A percentile compares a stretch with the other conserved stretches of the same genome.
These are phyloP conservation scores for Yarrowia yakushimensis DNA, from an alignment of 805 yeast species.

Conservation along the genomic window DNA sequence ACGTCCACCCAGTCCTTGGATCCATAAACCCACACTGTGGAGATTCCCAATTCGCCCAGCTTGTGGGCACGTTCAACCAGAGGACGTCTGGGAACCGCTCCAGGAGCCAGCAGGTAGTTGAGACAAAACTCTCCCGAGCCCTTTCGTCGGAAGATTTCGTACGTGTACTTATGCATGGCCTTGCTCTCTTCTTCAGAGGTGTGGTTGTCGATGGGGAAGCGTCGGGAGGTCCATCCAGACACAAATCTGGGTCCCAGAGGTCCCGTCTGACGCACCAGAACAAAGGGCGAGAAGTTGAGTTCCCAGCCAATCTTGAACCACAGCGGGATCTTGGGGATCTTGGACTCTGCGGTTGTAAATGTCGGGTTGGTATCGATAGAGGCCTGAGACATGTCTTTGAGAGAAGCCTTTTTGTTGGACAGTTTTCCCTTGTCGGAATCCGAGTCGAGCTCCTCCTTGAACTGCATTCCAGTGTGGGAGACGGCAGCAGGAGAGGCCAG, in stretches of 20 bases:
- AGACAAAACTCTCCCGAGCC: slow-evolving; percentile 95
- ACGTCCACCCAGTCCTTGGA: slow-evolving; percentile 66
- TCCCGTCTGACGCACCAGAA: slow-evolving; percentile 71
- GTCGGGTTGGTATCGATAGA: slow-evolving; percentile 20
- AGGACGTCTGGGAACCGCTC: slow-evolving; percentile 84
- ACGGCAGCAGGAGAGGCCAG: slow-evolving; percentile 90
- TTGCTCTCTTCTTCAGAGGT: slow-evolving; percentile 46
- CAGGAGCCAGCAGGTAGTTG: slow-evolving; percentile 80
- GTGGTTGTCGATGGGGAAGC: slow-evolving; percentile 54
- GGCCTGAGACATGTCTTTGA: slow-evolving; percentile 17
- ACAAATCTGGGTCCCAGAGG: slow-evolving; percentile 81
- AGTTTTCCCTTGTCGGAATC: neutral
- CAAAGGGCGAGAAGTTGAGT: slow-evolving; percentile 78
- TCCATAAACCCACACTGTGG: slow-evolving; percentile 83
- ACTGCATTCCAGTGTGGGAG: slow-evolving; percentile 44
- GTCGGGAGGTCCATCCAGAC: slow-evolving; percentile 82
- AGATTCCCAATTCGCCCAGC: slow-evolving; percentile 45
- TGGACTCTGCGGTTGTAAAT: slow-evolving; percentile 24
- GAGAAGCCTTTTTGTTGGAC: slow-evolving; percentile 22
- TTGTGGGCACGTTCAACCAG: slow-evolving; percentile 50
- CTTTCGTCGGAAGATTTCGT: slow-evolving; percentile 74
- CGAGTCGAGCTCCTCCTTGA: slow-evolving; percentile 25
- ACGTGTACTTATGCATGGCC: slow-evolving; percentile 72
- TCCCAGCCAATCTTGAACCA: slow-evolving; percentile 88
- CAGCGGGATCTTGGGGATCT: slow-evolving; percentile 52